Evolutionary conservation across 257 asterid genomes (phyloP).

Genomic region (Solanum appendiculatum): DNA sequence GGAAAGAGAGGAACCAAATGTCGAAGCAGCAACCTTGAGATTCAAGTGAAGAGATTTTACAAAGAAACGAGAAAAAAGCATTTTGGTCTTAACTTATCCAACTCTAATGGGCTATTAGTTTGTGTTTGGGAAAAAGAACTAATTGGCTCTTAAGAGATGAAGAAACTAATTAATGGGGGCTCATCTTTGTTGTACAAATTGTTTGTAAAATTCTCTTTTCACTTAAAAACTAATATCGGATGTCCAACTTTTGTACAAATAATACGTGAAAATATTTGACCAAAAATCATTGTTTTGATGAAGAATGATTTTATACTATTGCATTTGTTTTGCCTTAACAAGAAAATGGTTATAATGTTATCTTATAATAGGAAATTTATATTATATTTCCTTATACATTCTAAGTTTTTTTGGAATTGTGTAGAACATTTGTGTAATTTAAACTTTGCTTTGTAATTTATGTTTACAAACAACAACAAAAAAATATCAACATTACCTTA

Average conservation of each 20-base stretch:
- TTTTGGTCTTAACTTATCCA: background rate
- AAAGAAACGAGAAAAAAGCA: background rate
- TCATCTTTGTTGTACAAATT: background rate
- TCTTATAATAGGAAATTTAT: background rate
- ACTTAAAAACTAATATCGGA: background rate
- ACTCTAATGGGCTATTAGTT: background rate
- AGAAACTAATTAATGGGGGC: background rate
- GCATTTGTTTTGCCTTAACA: background rate
- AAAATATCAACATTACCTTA: background rate
- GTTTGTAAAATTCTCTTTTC: background rate
- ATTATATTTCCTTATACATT: background rate
- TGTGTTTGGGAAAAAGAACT: background rate
- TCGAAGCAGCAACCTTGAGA: background rate
- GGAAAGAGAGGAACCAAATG: background rate
- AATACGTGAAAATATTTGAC: background rate
- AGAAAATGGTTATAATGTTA: background rate
- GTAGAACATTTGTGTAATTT: background rate
- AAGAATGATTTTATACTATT: background rate
- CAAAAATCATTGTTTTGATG: background rate
- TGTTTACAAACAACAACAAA: background rate
- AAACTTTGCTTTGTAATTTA: background rate
- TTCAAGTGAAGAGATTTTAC: background rate
- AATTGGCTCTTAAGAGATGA: background rate
- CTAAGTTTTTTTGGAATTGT: background rate
- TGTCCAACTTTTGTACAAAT: background rate